These are phyloP conservation scores for Pleurotus djamor DNA, from an alignment of 768 basidiomycete genomes.

Conservation along the genomic window DNA sequence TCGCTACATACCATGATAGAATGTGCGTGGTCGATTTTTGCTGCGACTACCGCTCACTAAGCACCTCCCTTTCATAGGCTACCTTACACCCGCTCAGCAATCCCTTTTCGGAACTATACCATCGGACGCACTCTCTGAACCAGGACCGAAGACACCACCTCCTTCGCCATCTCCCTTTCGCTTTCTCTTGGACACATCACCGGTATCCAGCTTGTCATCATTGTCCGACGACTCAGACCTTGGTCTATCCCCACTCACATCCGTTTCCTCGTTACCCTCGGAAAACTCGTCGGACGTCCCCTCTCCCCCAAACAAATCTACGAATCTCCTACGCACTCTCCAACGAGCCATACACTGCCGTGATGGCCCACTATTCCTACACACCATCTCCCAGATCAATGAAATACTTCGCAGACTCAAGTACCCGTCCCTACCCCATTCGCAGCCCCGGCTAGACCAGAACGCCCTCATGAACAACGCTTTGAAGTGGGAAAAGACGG, in stretches of 20 bases:
- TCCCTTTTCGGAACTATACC: conserved; percentile 68
- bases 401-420: conserved; percentile 60
- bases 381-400: conserved; percentile 63
- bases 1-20: conserved; percentile 72
- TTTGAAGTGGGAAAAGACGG: conserved; percentile 46
- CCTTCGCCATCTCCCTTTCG: conserved; percentile 35
- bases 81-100: conserved; percentile 66
- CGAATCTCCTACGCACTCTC: conserved; percentile 53
- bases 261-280: conserved; percentile 19
- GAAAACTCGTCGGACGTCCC: conserved; percentile 16
- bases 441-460: conserved; percentile 34
- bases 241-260: conserved; percentile 23
- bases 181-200: conserved; percentile 27
- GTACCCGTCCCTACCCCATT: conserved; percentile 55
- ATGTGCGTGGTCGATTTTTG: conserved; percentile 32
- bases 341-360: conserved; percentile 67
- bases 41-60: neutral
- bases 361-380: conserved; percentile 72
- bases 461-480: conserved; percentile 51
- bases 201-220: conserved; percentile 18
- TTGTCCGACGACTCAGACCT: conserved; percentile 25
- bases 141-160: conserved; percentile 34
- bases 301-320: conserved; percentile 5
- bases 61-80: conserved; percentile 38
- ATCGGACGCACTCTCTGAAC: conserved; percentile 38